A percentile compares a stretch with the other conserved stretches of the same genome.
Evolutionary conservation across 768 basidiomycete genomes (phyloP).

Genomic region (Dioszegia hungarica): DNA sequence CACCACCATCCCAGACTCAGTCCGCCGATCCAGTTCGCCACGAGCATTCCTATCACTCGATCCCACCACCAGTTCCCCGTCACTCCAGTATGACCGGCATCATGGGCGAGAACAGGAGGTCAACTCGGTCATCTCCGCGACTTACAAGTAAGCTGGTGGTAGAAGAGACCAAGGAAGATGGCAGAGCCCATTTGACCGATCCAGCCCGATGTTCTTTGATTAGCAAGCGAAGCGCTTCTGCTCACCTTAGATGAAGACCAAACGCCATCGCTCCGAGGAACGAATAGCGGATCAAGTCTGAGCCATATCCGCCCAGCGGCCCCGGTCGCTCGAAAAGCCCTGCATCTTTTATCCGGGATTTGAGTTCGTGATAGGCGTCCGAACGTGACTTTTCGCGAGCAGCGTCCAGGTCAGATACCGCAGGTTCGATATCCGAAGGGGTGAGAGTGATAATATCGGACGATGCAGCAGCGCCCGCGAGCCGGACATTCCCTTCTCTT

Average conservation of each 20-base stretch:
- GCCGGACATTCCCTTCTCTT: constrained; percentile 33
- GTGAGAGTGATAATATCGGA: constrained; percentile 17
- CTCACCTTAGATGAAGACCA: constrained; percentile 34
- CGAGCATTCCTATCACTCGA: constrained; percentile 64
- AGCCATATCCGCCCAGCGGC: constrained; percentile 78
- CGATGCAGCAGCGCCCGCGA: neutral
- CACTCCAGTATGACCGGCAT: constrained; percentile 90
- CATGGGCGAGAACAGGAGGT: constrained; percentile 71
- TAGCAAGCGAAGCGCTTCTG: neutral
- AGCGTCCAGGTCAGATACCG: constrained; percentile 27
- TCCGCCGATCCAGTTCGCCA: constrained; percentile 86
- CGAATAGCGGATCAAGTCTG: constrained; percentile 74
- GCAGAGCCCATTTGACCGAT: constrained; percentile 56
- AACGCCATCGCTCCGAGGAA: constrained; percentile 54
- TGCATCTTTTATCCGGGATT: constrained; percentile 65
- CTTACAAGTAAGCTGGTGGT: constrained; percentile 83
- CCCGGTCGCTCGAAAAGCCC: constrained; percentile 71
- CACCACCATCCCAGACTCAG: constrained; percentile 98
- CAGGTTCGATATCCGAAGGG: constrained; percentile 39
- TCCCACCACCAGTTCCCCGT: constrained; percentile 81
- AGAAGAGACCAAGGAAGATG: constrained; percentile 75
- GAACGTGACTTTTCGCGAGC: constrained; percentile 28
- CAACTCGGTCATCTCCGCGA: neutral
- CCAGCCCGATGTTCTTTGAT: constrained; percentile 27
- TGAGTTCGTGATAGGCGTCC: constrained; percentile 72